Percentiles rank a stretch among this genome's conserved stretches.
These are phyloP conservation scores for Dothistroma septosporum DNA, from an alignment of 2,329 filamentous ascomycete genomes.

Conservation along the genomic window DNA sequence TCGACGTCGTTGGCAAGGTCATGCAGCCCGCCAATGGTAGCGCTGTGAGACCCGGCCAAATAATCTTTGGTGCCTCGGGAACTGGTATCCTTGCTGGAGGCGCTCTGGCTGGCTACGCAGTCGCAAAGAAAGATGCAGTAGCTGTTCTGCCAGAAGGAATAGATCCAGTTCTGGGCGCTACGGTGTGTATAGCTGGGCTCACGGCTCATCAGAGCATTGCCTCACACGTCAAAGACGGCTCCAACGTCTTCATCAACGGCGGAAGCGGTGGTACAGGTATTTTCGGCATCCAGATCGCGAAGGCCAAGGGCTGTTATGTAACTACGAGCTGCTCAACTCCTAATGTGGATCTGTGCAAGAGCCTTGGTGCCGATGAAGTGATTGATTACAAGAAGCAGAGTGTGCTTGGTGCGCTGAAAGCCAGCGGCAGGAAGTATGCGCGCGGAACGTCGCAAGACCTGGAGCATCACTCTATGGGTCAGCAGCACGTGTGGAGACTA, in stretches of 20 bases:
- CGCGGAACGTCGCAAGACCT: constrained; percentile 29
- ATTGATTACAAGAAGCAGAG: constrained; percentile 56
- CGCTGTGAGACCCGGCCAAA: constrained; percentile 34
- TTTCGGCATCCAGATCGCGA: constrained; percentile 61
- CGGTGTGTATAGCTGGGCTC: constrained; percentile 34
- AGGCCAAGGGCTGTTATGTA: constrained; percentile 57
- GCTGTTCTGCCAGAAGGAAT: constrained; percentile 45
- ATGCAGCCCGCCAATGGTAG: constrained; percentile 38
- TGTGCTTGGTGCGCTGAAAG: constrained; percentile 46
- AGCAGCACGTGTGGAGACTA: background rate
- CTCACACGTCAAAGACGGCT: constrained; percentile 37
- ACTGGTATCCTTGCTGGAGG: constrained; percentile 29
- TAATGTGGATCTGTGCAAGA: constrained; percentile 55
- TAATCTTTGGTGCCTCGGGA: constrained; percentile 42
- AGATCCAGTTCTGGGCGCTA: constrained; percentile 33
- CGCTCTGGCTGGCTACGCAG: constrained; percentile 37
- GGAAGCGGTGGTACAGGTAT: constrained; percentile 60
- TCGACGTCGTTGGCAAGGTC: constrained; percentile 52
- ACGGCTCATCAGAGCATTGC: constrained; percentile 40
- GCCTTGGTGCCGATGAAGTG: constrained; percentile 60
- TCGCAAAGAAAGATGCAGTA: constrained; percentile 36
- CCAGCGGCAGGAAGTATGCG: constrained; percentile 40
- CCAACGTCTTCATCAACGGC: constrained; percentile 61
- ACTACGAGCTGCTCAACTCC: constrained; percentile 55
- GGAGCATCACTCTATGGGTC: background rate